Base-by-base conservation (phyloP, 2,329 filamentous ascomycete species). In the Fusarium veterinarium region DNA sequence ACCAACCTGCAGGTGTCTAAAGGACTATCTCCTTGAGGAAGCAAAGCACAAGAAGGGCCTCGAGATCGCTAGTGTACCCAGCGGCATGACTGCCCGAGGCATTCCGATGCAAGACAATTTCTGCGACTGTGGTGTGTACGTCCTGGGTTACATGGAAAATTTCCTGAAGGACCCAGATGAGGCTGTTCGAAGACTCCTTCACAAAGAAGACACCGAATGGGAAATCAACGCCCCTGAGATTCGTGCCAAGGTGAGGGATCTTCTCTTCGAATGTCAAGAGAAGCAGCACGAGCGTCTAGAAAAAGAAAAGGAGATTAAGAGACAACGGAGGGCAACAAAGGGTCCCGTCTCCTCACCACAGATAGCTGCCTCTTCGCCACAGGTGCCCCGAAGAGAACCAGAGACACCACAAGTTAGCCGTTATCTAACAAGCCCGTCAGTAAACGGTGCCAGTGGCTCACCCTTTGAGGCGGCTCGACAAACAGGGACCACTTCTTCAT, bases 61-160 rank as follows among this genome's bases (percentile, higher is more conserved):
- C 66, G 77, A 84, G 41, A 78, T 89, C 48, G 73, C 81, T 33
- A 78, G 81, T 19, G 38, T 73, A 42, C 77, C 80, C 6, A 76
- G 84, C 35, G 85, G 86, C 8, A 90, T 93, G 85, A 94, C 90
- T 42, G 93, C 93, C 8, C 92, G 89, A 67, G 86, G 88, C 12
- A 91, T 98, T 19, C 95, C 96, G 0, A 83, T 88, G 68, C 96
- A 99, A 80, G 83, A 89, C 53, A 98, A 99, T 78, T 93, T 88
- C 75, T 95, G 90, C 69, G 96, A 99, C 79, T 99, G 96, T 77
- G 96, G 96, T 13, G 84, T 98, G 1, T 99, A 93, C 75, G 84
- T 98, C 6, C 84, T 98, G 8, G 92, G 91, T 5, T 99, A 98
- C 77, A 86, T 97, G 59, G 89, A 94, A 72, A 91, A 93, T 71